Base-by-base conservation (phyloP, 192 early-diverging fungal species). In the Mortierella alpina region DNA sequence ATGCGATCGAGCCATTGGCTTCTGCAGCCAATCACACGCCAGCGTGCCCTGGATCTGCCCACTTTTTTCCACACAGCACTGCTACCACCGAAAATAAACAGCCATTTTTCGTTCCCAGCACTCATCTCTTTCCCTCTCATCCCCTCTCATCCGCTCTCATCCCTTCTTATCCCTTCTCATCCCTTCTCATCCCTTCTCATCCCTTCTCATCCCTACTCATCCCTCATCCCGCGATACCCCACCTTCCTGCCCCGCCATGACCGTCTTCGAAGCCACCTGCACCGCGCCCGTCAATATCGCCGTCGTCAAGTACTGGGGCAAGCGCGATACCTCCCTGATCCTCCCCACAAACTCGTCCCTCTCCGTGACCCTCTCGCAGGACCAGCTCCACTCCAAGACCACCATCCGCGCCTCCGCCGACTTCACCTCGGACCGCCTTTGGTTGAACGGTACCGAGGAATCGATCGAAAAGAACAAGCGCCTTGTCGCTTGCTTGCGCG, bases 201-300 rank as follows among this genome's bases (percentile, higher is more conserved):
- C 20, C 42, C 17, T 72, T 23, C 7, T 23, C 40, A 15, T 52
- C 49, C 17, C 15, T 39, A 51, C 31, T 12, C 41, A n/a, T 17
- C 20, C 42, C 31, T 49, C 56, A 44, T 49, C 42, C 45, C 41
- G 66, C 47, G 17, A 53, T 41, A 12, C 17, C 23, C 4, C 14
- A 39, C 51, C 56, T 41, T 5, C 56, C 40, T 51, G 14, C 53
- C 48, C 46, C 20, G 70, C 7, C 15, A 84, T 84, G 83, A 47
- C 60, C 55, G 58, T 72, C 61, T 77, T 76, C 51, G 84, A 85
- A 72, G 77, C 73, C n/a, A 99, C 98, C 48, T 94, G 93, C 79
- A 94, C 95, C 15, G 95, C 96, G 7, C 98, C 98, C 59, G 97
- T 99, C 73, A 99, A 99, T 86, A 99, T 99, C 84, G 98, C 98